Evolutionary conservation across 345 rosid genomes (phyloP).

Genomic region (Raphanus sativus): DNA sequence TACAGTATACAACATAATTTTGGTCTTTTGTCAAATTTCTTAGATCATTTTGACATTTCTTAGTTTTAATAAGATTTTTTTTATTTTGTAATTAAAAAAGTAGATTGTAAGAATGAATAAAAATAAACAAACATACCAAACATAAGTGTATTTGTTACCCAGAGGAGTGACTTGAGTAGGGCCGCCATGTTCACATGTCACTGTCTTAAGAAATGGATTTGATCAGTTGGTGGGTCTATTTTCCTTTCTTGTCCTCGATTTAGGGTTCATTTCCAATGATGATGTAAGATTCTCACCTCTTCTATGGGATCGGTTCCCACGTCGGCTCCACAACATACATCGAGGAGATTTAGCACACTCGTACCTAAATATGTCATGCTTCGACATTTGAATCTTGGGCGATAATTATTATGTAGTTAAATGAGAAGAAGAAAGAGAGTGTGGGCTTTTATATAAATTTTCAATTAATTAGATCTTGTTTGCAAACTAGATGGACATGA

Average conservation of each 20-base stretch:
- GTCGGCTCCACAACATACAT: constrained; percentile 16
- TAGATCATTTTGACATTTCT: background rate
- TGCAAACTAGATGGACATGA: constrained; percentile 10
- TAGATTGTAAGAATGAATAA: background rate
- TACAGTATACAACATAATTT: background rate
- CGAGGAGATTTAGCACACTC: background rate
- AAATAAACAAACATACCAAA: constrained; percentile 11
- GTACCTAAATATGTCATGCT: background rate
- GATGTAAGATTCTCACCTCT: constrained; percentile 29
- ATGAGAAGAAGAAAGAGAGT: background rate
- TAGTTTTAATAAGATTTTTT: background rate
- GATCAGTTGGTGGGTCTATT: constrained; percentile 5
- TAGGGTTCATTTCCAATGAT: constrained; percentile 37
- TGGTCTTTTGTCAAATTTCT: background rate
- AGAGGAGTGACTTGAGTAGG: constrained; percentile 36
- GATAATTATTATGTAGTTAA: background rate
- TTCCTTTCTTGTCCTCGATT: constrained; percentile 12
- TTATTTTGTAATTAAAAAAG: background rate
- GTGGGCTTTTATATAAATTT: background rate
- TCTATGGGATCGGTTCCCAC: constrained; percentile 6
- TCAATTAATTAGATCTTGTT: background rate
- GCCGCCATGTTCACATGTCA: constrained; percentile 37
- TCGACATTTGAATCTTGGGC: background rate
- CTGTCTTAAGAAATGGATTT: constrained; percentile 18
- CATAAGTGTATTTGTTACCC: constrained; percentile 28